These are phyloP conservation scores for Phoenix dactylifera DNA, from an alignment of 176 grass and related monocot species.

Conservation along the genomic window DNA sequence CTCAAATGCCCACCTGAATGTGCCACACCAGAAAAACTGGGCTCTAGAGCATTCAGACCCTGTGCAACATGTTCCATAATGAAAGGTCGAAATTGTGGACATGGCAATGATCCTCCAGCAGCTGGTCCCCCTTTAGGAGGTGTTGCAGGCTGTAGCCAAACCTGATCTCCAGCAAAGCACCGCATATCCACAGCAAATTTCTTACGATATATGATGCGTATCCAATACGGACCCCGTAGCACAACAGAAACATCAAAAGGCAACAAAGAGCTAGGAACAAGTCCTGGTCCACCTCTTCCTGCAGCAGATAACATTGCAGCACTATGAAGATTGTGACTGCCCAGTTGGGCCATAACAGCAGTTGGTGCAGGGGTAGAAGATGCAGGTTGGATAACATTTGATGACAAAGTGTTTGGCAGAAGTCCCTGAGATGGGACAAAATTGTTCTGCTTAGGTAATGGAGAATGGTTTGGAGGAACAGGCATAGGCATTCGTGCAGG, in stretches of 20 bases:
- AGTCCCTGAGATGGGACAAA: slow-evolving; percentile 32
- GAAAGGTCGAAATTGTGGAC: slow-evolving; percentile 96
- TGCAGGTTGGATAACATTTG: slow-evolving; percentile 39
- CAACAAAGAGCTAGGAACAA: slow-evolving; percentile 96
- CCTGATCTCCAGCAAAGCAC: slow-evolving; percentile 97
- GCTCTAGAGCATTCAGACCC: slow-evolving; percentile 94
- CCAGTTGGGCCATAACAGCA: slow-evolving; percentile 50
- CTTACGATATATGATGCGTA: slow-evolving; percentile 98
- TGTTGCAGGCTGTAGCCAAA: slow-evolving; percentile 96
- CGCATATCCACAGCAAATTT: slow-evolving; percentile 99
- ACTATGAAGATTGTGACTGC: slow-evolving; percentile 61
- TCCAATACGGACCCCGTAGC: slow-evolving; percentile 95
- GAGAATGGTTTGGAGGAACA: slow-evolving; percentile 49
- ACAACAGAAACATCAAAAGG: slow-evolving; percentile 99
- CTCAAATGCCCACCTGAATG: slow-evolving; percentile 46
- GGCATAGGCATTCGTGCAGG: slow-evolving; percentile 92
- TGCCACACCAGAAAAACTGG: slow-evolving; percentile 51
- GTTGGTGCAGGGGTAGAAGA: slow-evolving; percentile 25
- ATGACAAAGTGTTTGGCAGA: slow-evolving; percentile 47
- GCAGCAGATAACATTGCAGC: slow-evolving; percentile 80
- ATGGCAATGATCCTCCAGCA: slow-evolving; percentile 87
- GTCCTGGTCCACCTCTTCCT: slow-evolving; percentile 77
- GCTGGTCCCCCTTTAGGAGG: slow-evolving; percentile 91
- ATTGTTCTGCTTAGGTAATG: slow-evolving; percentile 50
- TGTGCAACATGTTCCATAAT: slow-evolving; percentile 99